Evolutionary conservation across 2,329 filamentous ascomycete species (phyloP), one percentile per base, ranked within the genome.

Genomic region (Penicillium sp.): DNA sequence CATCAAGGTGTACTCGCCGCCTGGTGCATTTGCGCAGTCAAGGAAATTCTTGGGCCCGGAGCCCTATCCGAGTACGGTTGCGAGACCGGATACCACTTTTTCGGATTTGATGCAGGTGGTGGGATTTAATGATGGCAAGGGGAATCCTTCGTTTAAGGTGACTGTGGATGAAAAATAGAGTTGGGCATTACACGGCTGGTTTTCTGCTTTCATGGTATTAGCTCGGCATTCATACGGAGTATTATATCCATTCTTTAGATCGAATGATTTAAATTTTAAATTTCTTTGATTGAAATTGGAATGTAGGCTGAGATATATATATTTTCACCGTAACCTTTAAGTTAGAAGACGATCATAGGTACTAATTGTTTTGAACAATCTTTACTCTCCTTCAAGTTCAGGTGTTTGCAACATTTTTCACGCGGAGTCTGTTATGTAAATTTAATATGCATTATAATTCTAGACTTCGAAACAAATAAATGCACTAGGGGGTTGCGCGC

Each of bases 1-100:
- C 54, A 79, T 79, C 54, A 73, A 68, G 45, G 70, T 79, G 4
- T 78, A 77, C 55, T 75, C 75, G 13, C 77, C 77, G 1, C 71
- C 69, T 4, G 68, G 68, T 7, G 62, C 64, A 32, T 64, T 71
- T 48, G 52, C 62, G 8, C 50, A 60, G 46, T 55, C 52, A 46
- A 62, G 56, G 7, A 57, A 63, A 8, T 59, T 65, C 13, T 39
- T 66, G 10, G 64, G 61, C 1, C 70, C 66, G 0, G 59, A 62
- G 21, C 62, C 62, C 13, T 66, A 66, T 44, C 64, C 62, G 7
- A 21, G 48, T 12, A 18, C 34, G 7, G 51, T 57, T 13, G 56
- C 56, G 12, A 58, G 64, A 9, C 71, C 68, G 4, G 64, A 68
- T 41, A 72, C 69, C 5, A 72, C 68, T 0, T 73, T 75, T 32